A percentile compares a stretch with the other conserved stretches of the same genome.
Evolutionary conservation across 768 basidiomycete genomes (phyloP).

Genomic region (Serendipita indica): DNA sequence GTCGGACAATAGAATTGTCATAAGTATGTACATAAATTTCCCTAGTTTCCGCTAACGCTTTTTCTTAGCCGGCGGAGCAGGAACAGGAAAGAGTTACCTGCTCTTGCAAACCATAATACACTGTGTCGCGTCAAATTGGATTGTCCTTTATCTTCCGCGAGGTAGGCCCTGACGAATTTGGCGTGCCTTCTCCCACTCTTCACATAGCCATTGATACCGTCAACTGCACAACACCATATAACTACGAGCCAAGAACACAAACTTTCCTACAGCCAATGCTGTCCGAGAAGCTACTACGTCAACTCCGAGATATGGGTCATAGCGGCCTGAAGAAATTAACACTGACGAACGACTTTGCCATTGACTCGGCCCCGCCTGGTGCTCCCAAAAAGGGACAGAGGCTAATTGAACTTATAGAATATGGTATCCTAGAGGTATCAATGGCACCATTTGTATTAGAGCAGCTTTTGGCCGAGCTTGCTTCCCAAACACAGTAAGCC

Average conservation of each 20-base stretch:
- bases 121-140: slow-evolving; percentile 49
- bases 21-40: slow-evolving; percentile 36
- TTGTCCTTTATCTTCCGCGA: slow-evolving; percentile 74
- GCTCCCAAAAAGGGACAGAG: slow-evolving; percentile 27
- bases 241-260: slow-evolving; percentile 59
- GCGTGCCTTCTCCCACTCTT: neutral
- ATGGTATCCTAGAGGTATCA: slow-evolving; percentile 39
- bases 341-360: neutral
- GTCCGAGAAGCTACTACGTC: neutral
- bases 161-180: slow-evolving; percentile 28
- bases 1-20: slow-evolving; percentile 42
- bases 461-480: slow-evolving; percentile 45
- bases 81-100: slow-evolving; percentile 69
- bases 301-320: slow-evolving; percentile 7
- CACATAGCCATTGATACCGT: slow-evolving; percentile 41
- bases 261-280: slow-evolving; percentile 54
- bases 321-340: slow-evolving; percentile 5
- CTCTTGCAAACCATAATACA: slow-evolving; percentile 66
- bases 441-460: slow-evolving; percentile 42
- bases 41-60: neutral
- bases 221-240: slow-evolving; percentile 56
- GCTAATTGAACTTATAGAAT: slow-evolving; percentile 39
- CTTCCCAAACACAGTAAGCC: slow-evolving; percentile 46
- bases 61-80: slow-evolving; percentile 48
- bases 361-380: slow-evolving; percentile 11